Base-by-base conservation (phyloP, 495 filamentous ascomycete genomes). In the Lasiosphaeria hispida region DNA sequence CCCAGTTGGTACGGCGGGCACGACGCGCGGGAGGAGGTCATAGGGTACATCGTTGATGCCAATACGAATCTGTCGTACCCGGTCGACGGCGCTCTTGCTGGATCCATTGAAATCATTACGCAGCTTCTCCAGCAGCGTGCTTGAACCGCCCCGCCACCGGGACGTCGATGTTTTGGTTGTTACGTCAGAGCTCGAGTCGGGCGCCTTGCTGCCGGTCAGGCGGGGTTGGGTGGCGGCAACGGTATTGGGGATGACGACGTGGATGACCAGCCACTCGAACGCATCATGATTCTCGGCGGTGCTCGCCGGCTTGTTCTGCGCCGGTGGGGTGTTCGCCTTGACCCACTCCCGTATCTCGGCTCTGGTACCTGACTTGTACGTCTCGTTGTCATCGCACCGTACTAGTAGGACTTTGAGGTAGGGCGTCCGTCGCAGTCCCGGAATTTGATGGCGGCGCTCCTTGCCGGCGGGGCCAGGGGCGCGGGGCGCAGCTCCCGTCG, bases 231-330 rank as follows among this genome's bases (percentile, higher is more conserved):
- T 85, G 41, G 90, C 82, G 2, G 89, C 86, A 18, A 83, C 76
- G 13, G 90, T 93, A 61, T 91, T 90, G 13, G 89, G 85, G 45
- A 94, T 81, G 13, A 95, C 85, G 51, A 98, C 86, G 69, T 97
- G 94, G 10, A 98, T 63, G 54, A 98, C 91, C 14, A 98, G 78
- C 93, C 93, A 98, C 67, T 98, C 95, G 66, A 89, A 96, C 4
- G 95, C 95, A 76, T 97, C 95, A 69, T 98, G 94, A 82, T 78
- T 96, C 84, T 83, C 80, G 48, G 79, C 75, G 9, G 70, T 69
- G 61, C 65, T 81, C 37, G 51, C 55, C 51, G 74, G 72, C 53
- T 77, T 77, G 15, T 69, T 69, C 63, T 86, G 86, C 35, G 81
- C 78, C 0, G 73, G 65, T 0, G 75, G 64, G 0, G 89, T 87